These are phyloP conservation scores for Lagenidium giganteum DNA, from an alignment of 352 stramenopile species.

Conservation along the genomic window DNA sequence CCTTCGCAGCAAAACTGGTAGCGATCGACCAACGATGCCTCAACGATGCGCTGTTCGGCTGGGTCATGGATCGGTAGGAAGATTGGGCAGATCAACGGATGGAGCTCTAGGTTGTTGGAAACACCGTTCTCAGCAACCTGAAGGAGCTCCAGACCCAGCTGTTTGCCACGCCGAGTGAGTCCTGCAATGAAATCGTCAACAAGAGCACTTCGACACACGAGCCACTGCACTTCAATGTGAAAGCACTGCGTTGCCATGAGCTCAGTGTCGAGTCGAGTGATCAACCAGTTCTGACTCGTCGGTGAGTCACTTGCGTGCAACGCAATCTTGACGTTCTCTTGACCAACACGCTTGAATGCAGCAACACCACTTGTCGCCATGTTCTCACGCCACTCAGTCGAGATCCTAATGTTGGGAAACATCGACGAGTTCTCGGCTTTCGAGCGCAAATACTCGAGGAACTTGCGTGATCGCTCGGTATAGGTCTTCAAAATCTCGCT, in stretches of 20 bases:
- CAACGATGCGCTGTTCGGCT: constrained; percentile 46
- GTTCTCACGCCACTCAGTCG: constrained; percentile 35
- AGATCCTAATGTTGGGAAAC: constrained; percentile 53
- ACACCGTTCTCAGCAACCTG: constrained; percentile 72
- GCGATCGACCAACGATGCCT: constrained; percentile 46
- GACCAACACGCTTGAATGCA: constrained; percentile 63
- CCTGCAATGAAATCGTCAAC: constrained; percentile 77
- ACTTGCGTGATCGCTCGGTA: constrained; percentile 60
- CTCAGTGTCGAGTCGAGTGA: constrained; percentile 72
- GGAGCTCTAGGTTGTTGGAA: constrained; percentile 72
- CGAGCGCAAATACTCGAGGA: constrained; percentile 57
- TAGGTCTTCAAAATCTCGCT: constrained; percentile 33
- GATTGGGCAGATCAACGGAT: constrained; percentile 72
- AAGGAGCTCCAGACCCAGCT: constrained; percentile 68
- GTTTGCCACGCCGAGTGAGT: constrained; percentile 66
- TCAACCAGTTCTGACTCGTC: constrained; percentile 80
- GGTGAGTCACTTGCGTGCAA: constrained; percentile 57
- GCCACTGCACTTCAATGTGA: constrained; percentile 83
- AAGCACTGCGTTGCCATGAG: constrained; percentile 64
- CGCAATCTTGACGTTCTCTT: constrained; percentile 69
- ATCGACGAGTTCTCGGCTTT: constrained; percentile 48
- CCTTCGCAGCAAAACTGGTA: constrained; percentile 75
- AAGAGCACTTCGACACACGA: constrained; percentile 75
- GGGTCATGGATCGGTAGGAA: constrained; percentile 51
- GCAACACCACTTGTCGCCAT: constrained; percentile 39